Conservation (phyloP, 176 grass and related monocot species). For the Pharus latifolius region DNA sequence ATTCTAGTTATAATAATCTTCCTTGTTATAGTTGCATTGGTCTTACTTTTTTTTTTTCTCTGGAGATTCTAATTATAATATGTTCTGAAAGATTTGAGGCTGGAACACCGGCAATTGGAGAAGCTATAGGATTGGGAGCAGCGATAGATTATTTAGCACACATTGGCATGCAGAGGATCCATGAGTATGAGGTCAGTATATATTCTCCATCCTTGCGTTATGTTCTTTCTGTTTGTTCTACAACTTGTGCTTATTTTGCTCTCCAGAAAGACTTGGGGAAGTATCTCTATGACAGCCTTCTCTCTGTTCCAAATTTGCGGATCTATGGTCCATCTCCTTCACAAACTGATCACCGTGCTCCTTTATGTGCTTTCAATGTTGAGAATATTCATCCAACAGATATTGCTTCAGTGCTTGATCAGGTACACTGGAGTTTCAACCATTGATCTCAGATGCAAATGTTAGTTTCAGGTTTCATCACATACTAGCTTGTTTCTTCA, state of each 20-base stretch:
- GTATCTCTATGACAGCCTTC: conserved; percentile 51
- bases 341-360: conserved; percentile 35
- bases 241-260: not conserved
- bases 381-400: conserved; percentile 86
- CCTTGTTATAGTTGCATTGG: not conserved
- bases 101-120: conserved; percentile 87
- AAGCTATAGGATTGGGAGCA: conserved; percentile 76
- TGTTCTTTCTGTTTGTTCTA: not conserved
- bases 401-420: conserved; percentile 85
- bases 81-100: conserved; percentile 64
- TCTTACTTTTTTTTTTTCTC: not conserved
- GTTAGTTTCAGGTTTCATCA: not conserved
- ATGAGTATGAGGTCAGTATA: conserved; percentile 67
- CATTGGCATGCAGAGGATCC: conserved; percentile 71
- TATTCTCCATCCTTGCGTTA: conserved; percentile 1
- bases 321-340: conserved; percentile 71
- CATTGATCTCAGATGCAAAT: not conserved
- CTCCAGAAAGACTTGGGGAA: conserved; percentile 30
- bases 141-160: conserved; percentile 78
- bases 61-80: too few relatives aligned
- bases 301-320: conserved; percentile 53
- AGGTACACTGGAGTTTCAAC: conserved; percentile 39
- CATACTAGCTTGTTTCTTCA: not conserved
- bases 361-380: conserved; percentile 88
- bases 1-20: too few relatives aligned